Base-by-base conservation (phyloP, 208 protist species). In the Balamuthia mandrillaris region DNA sequence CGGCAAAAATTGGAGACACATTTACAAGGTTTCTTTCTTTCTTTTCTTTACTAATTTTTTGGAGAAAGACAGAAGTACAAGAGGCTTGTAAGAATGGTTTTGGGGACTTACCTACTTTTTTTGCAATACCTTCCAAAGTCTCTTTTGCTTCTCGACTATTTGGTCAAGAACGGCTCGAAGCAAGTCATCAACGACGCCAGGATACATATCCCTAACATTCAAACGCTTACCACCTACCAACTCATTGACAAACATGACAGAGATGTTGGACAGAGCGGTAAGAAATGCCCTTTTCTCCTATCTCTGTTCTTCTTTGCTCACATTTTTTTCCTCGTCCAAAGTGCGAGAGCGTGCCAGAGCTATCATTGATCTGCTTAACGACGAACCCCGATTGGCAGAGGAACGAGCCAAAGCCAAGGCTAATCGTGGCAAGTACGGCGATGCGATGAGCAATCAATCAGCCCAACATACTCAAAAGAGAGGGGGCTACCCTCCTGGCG, bases 101-200 rank as follows among this genome's bases (percentile, higher is more conserved):
- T 27, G 24, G 58, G 24, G 24, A 66, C 12, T 29, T 14, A 12
- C 24, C 10, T 27, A 29, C 24, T 66, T 75, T 14, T 21, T 21
- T 10, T 14, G 27, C 33, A 18, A 18, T 47, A 18, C 35, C 27
- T 51, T 18, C 27, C 12, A 14, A 12, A 88, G 83, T 52, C 65
- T 1, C 77, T 92, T 12, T 72, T 79, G 16, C 72, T 92, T 45
- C 66, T 92, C n/a, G 87, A 90, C 18, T 90, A 90, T 77, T 58
- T 90, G 21, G 33, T 92, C 29, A 81, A 86, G 27, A 90, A 90
- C 81, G 89, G 89, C 35, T 89, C 86, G 2, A 74, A 88, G 78
- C 63, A 74, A 21, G 83, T 88, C n/a, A 52, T 92, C n/a, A 72
- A 85, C 6, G 84, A 89, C 58, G 81, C 89, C 9, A 84, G 86